Evolutionary conservation across 257 asterid species (phyloP).

Genomic region (Solanum ahanhuiri): DNA sequence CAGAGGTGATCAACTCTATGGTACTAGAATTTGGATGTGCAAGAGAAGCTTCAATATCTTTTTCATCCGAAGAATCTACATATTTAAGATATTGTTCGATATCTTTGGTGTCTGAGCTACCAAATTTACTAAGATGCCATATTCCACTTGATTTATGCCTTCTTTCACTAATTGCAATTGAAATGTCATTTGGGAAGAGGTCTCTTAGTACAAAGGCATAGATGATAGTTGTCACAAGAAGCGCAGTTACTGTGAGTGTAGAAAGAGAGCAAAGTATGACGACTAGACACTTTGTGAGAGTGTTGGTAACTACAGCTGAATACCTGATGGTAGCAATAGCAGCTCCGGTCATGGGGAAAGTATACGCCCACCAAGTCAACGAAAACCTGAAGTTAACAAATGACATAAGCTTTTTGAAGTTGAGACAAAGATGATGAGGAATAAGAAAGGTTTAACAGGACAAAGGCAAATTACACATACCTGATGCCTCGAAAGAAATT

Average conservation of each 20-base stretch:
- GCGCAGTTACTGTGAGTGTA: conserved; percentile 40
- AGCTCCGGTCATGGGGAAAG: conserved; percentile 85
- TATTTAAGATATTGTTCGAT: conserved; percentile 42
- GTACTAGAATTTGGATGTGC: not conserved
- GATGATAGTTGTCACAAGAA: conserved; percentile 53
- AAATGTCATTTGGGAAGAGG: conserved; percentile 68
- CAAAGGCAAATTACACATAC: conserved; percentile 7
- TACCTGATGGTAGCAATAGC: conserved; percentile 62
- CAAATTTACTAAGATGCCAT: conserved; percentile 31
- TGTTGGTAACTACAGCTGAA: conserved; percentile 32
- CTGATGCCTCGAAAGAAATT: conserved; percentile 83
- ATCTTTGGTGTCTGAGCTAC: conserved; percentile 25
- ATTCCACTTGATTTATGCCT: conserved; percentile 20
- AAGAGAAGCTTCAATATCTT: conserved; percentile 37
- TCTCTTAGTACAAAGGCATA: conserved; percentile 54
- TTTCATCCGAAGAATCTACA: conserved; percentile 23
- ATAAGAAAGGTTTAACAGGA: not conserved
- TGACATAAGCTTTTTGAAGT: not conserved
- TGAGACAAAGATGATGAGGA: not conserved
- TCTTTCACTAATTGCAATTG: conserved; percentile 61
- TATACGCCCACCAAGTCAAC: conserved; percentile 93
- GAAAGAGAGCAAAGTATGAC: conserved; percentile 37
- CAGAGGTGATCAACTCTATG: conserved; percentile 2
- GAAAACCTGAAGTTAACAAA: conserved; percentile 36
- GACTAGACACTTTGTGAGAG: conserved; percentile 22